Evolutionary conservation across 495 filamentous ascomycete genomes (phyloP).

Genomic region (Aspergillus carlsbadensis): DNA sequence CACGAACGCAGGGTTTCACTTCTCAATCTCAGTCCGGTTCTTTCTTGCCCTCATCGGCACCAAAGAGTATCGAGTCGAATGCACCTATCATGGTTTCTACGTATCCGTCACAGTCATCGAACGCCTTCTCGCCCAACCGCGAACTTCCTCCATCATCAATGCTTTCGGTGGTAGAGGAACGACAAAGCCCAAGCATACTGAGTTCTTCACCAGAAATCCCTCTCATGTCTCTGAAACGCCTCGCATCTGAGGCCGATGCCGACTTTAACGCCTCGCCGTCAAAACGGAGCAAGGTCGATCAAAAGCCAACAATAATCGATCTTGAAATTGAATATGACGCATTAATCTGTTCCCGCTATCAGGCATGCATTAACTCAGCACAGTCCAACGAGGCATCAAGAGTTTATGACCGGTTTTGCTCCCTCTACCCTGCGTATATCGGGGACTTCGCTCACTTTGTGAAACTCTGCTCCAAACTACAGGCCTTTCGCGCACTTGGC

Average conservation of each 20-base stretch:
- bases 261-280: slow-evolving; percentile 16
- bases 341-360: slow-evolving; percentile 22
- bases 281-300: slow-evolving; percentile 12
- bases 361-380: slow-evolving; percentile 23
- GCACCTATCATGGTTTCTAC: slow-evolving; percentile 7
- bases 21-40: slow-evolving; percentile 19
- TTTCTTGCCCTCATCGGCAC: slow-evolving; percentile 30
- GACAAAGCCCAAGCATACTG: neutral
- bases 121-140: slow-evolving; percentile 20
- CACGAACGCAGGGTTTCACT: slow-evolving; percentile 16
- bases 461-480: slow-evolving; percentile 53
- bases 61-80: slow-evolving; percentile 18
- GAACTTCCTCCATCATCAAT: slow-evolving; percentile 18
- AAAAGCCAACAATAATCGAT: neutral
- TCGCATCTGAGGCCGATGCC: slow-evolving; percentile 9
- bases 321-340: slow-evolving; percentile 11
- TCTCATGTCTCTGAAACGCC: slow-evolving; percentile 14
- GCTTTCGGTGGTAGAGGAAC: slow-evolving; percentile 9
- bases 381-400: slow-evolving; percentile 24
- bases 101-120: slow-evolving; percentile 16
- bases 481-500: slow-evolving; percentile 40
- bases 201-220: slow-evolving; percentile 9
- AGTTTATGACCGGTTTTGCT: slow-evolving; percentile 51
- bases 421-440: slow-evolving; percentile 55
- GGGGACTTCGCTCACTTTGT: slow-evolving; percentile 56